Percentiles rank a stretch among this genome's conserved stretches.
These are phyloP conservation scores for Xylaria sp. DNA, from an alignment of 2,329 filamentous ascomycete species.

Conservation along the genomic window DNA sequence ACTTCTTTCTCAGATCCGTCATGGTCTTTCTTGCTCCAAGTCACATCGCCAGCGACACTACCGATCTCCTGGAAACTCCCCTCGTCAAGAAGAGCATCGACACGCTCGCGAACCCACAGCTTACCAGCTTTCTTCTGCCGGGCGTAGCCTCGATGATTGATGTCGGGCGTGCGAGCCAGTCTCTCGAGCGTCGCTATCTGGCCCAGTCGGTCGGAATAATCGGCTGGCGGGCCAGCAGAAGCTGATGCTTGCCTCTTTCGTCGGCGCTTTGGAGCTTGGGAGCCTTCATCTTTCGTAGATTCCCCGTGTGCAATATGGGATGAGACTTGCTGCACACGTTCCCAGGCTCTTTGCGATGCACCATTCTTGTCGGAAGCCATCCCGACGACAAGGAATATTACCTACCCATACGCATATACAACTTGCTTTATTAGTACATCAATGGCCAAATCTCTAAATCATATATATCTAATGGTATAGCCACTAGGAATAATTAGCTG, in stretches of 20 bases:
- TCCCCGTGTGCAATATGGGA: conserved; percentile 25
- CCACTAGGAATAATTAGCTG: background rate
- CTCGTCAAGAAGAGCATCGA: conserved; percentile 33
- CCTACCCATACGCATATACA: background rate
- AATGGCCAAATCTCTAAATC: background rate
- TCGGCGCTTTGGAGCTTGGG: conserved; percentile 7
- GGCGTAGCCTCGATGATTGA: conserved; percentile 32
- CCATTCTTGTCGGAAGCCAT: conserved; percentile 32
- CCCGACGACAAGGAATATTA: background rate
- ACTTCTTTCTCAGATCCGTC: conserved; percentile 24
- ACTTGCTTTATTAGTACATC: background rate
- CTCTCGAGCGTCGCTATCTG: conserved; percentile 32
- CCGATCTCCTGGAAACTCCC: conserved; percentile 33
- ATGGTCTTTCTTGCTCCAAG: conserved; percentile 21
- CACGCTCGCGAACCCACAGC: conserved; percentile 34
- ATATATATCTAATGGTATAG: background rate
- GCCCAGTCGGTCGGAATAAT: conserved; percentile 35
- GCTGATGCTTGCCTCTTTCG: conserved; percentile 15
- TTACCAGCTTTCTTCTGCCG: conserved; percentile 36
- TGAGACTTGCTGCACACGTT: conserved; percentile 34
- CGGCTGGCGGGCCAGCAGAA: conserved; percentile 22
- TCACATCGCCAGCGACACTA: conserved; percentile 32
- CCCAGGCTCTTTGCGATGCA: conserved; percentile 25
- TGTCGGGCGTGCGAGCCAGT: conserved; percentile 31
- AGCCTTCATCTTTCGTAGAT: background rate